Evolutionary conservation across 148 eudicot species (phyloP), one percentile per base, ranked within the genome.

Genomic region (Spergularia bocconei): DNA sequence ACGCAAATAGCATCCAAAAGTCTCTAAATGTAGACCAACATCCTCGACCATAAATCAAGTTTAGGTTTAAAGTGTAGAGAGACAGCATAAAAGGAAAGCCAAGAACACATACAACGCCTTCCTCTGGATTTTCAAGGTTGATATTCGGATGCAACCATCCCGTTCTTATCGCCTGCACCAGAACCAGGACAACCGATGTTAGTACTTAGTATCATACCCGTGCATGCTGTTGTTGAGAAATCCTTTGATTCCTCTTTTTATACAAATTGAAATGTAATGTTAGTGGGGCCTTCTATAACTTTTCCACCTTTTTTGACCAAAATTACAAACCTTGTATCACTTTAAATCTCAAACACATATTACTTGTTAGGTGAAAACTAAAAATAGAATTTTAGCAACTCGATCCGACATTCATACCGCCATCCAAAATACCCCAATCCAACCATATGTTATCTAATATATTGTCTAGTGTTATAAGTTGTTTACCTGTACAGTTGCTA

Each of bases 71-170:
- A 44, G 48, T 44, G 8, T 44, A 44, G 48, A 23, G 29, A 5
- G 69, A 29, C 2, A 60, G 3, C 47, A 66, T 21, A 8, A 38
- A 21, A 55, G 76, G 41, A 75, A 38, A 63, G 71, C 6, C 19
- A 74, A 41, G 69, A 75, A 72, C 33, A 78, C 90, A 36, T 92
- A 95, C 99, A 96, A 95, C 92, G 69, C 96, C 90, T 69, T 85
- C 82, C 59, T 95, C 99, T 47, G 96, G 97, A 77, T 79, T 85
- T 79, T 92, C 97, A 67, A 93, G 97, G 79, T 93, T 93, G 82
- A 93, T 78, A 80, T 93, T 93, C 81, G 98, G 98, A 91, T 93
- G 97, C 71, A 93, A 75, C 97, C 98, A 93, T 61, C 98, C 98
- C 44, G 98, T 90, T 71, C 90, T 85, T 76, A 93, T 93, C 52